Percentiles rank a stretch among this genome's conserved stretches.
phyloP scores from a whole-genome alignment of 1,139 yeast genomes.

The Suhomyces bokatorum region DNA sequence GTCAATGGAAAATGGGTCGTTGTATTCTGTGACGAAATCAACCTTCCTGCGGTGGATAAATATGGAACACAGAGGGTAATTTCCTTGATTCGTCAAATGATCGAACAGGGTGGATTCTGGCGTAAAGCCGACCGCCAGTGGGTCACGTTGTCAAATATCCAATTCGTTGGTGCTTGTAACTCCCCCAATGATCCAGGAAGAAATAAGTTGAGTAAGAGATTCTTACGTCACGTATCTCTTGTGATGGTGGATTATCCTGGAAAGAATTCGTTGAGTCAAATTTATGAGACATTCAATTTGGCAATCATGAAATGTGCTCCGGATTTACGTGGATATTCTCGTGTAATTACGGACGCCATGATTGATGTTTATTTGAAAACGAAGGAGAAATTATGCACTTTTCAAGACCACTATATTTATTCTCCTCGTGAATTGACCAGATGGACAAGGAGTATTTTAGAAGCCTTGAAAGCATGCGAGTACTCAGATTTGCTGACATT shows the following conservation, averaged over 20 bases:
- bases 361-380: constrained; percentile 58
- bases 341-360: constrained; percentile 64
- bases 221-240: constrained; percentile 67
- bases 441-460: constrained; percentile 78
- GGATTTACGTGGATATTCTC: constrained; percentile 54
- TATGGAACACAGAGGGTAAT: constrained; percentile 78
- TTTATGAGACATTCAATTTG: constrained; percentile 59
- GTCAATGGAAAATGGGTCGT: constrained; percentile 72
- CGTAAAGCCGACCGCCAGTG: constrained; percentile 57
- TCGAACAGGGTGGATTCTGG: constrained; percentile 83
- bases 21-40: constrained; percentile 89
- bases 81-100: constrained; percentile 72
- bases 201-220: constrained; percentile 55
- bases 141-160: constrained; percentile 67
- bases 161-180: constrained; percentile 93
- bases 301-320: constrained; percentile 69
- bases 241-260: constrained; percentile 84
- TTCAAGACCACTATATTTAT: constrained; percentile 64
- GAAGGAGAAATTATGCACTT: constrained; percentile 37
- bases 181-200: constrained; percentile 86
- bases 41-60: constrained; percentile 72
- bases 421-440: constrained; percentile 92
- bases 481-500: constrained; percentile 43
- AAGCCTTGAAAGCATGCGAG: constrained; percentile 48
- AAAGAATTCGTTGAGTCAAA: constrained; percentile 58